Conservation (phyloP, 441 rosid species). For the Cnidoscolus chayamansa region DNA sequence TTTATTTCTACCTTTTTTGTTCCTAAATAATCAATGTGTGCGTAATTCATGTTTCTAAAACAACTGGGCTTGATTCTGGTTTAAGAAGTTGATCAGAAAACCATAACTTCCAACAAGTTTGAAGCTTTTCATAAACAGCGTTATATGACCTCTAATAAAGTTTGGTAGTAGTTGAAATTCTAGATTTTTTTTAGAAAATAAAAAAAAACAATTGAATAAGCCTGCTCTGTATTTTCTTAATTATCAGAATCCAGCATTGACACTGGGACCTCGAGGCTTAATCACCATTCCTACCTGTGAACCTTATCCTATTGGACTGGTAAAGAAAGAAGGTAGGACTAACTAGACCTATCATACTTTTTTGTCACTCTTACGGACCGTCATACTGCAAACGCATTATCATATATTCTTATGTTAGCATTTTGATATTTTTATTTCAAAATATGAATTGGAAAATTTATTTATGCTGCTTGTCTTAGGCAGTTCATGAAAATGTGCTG, state of each 20-base stretch:
- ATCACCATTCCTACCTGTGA: constrained; percentile 50
- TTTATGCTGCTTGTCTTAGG: background rate
- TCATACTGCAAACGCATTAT: background rate
- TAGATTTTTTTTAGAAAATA: too few relatives aligned
- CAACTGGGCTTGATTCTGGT: background rate
- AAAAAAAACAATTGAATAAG: background rate
- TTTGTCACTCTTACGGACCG: background rate
- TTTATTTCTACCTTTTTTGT: background rate
- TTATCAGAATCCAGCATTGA: constrained; percentile 77
- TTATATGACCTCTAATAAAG: too few relatives aligned
- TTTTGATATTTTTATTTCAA: background rate
- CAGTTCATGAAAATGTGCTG: background rate
- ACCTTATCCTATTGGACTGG: constrained; percentile 61
- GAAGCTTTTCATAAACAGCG: too few relatives aligned
- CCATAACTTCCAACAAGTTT: too few relatives aligned
- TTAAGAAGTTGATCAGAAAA: background rate
- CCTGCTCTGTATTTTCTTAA: background rate
- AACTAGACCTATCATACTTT: background rate
- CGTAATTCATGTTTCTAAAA: background rate
- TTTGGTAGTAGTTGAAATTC: too few relatives aligned
- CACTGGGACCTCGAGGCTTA: constrained; percentile 80
- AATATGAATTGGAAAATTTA: background rate
- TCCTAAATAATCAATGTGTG: background rate
- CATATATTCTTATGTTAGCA: background rate
- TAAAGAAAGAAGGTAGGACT: constrained; percentile 57